Evolutionary conservation across 331 rosid species (phyloP), one percentile per base, ranked within the genome.

Genomic region (Acacia pycnantha): DNA sequence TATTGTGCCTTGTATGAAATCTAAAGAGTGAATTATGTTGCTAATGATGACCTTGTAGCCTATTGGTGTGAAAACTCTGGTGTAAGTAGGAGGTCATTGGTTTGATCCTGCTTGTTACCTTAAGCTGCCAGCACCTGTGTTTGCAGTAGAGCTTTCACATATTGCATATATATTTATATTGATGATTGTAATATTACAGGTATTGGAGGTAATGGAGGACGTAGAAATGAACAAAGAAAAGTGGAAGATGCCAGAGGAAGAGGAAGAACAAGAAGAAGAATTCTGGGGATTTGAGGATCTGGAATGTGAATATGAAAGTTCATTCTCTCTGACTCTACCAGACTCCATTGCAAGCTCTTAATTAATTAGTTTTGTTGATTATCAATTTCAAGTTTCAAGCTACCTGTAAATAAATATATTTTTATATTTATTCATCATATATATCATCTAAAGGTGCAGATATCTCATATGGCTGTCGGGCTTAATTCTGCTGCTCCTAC

Each of bases 251-350:
- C 92, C 94, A 67, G 97, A 92, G 84, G 95, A 90, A 51, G 97
- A 89, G 82, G 91, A 87, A n/a, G 88, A 91, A 77, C 81, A 86
- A 53, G 92, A 90, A 44, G 95, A 91, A 14, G 97, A 91, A 66
- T 92, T 91, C 59, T 94, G 97, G 97, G 99, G 97, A 69, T 96
- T 93, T 86, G 99, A 94, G 79, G 98, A 96, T 83, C 64, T 96
- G 40, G 98, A 96, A 78, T 86, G 82, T 82, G 99, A 94, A 80
- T 91, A 82, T 84, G 93, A 92, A 69, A 88, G 85, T 83, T 88
- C 97, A 27, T 91, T 90, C 89, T 92, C 99, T 59, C 66, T 86
- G 82, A 91, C 97, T 21, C 92, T 92, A 8, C 94, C 86, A 61
- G 90, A 88, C 27, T 90, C 97, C 48, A 88, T 69, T 78, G 85